Conservation (phyloP, 129 eudicot genomes). For the Silybum marianum region DNA sequence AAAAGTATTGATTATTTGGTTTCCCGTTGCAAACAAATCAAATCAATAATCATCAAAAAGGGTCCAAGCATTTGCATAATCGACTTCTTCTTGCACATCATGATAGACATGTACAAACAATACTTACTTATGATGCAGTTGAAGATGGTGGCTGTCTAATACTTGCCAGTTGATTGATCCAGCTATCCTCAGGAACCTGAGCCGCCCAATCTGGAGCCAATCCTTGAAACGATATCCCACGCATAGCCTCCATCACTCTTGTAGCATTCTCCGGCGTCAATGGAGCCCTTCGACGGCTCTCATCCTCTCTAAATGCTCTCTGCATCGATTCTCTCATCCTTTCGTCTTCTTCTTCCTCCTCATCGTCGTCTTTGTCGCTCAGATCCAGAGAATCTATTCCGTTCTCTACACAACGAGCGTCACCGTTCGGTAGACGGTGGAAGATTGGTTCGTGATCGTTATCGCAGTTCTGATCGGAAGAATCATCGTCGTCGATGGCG, state of each 20-base stretch:
- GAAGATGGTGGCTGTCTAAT: slow-evolving; percentile 45
- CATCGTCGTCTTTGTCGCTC: slow-evolving; percentile 55
- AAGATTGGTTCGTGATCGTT: slow-evolving; percentile 28
- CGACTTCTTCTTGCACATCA: not conserved
- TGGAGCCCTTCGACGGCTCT: slow-evolving; percentile 86
- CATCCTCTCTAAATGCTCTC: slow-evolving; percentile 82
- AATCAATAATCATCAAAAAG: not conserved
- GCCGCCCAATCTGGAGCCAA: slow-evolving; percentile 80
- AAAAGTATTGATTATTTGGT: too few relatives aligned
- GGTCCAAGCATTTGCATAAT: slow-evolving; percentile 6
- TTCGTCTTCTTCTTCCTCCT: slow-evolving; percentile 38
- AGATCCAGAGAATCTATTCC: slow-evolving; percentile 71
- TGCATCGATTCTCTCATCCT: slow-evolving; percentile 45
- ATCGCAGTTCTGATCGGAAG: slow-evolving; percentile 48
- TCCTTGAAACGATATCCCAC: slow-evolving; percentile 73
- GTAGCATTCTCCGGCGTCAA: slow-evolving; percentile 73
- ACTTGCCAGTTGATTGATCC: slow-evolving; percentile 59
- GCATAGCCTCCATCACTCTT: slow-evolving; percentile 95
- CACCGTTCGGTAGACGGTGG: slow-evolving; percentile 55
- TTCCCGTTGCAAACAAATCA: not conserved
- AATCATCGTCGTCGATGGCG: slow-evolving; percentile 41
- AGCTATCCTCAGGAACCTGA: slow-evolving; percentile 62
- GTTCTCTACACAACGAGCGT: slow-evolving; percentile 37
- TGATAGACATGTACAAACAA: not conserved
- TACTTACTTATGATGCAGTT: slow-evolving; percentile 24